Base-by-base conservation (phyloP, 139 green algal genomes). In the Micromonas commoda region DNA sequence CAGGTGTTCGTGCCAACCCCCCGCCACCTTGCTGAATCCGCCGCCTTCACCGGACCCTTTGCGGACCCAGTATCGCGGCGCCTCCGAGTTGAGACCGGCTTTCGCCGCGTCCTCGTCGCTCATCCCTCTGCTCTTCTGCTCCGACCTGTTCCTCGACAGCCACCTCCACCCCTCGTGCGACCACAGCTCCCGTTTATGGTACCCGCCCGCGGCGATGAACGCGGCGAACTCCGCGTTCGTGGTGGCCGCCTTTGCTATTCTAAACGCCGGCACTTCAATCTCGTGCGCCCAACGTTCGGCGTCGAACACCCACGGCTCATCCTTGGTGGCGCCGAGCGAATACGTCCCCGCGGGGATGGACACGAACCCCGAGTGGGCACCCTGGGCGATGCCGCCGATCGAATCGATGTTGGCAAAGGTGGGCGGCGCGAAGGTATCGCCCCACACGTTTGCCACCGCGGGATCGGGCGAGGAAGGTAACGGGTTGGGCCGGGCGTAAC, bases 281-380 rank as follows among this genome's bases (percentile, higher is more conserved):
- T 53, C 35, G 67, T 74, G 67, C 67, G 34, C 67, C 34, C 67
- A 74, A n/a, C 35, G 33, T 29, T 74, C 67, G 34, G 67, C 67
- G 67, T 74, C 67, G 67, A 74, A 74, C 19, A 54, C 67, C 67
- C 67, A 74, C 13, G 16, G 16, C 26, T 53, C 67, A 20, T 65
- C 21, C 16, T 54, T 53, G 16, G 13, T 4, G 23, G 67, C 67
- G 19, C 67, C 67, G 16, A 74, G 16, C 9, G 4, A 6, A 64
- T 74, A 74, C 34, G 34, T 71, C 67, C 16, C 67, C 67, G 16
- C 31, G 26, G n/a, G n/a, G n/a, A n/a, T n/a, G n/a, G n/a, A 23
- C 21, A 64, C 21, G 21, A 64, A 21, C 21, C 53, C 21, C 53
- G 21, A 23, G 53, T 21, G 21, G 34, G 26, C 67, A 65, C 37